Evolutionary conservation across 2,329 filamentous ascomycete species (phyloP), one percentile per base, ranked within the genome.

Genomic region (Elsinoe necatrix): DNA sequence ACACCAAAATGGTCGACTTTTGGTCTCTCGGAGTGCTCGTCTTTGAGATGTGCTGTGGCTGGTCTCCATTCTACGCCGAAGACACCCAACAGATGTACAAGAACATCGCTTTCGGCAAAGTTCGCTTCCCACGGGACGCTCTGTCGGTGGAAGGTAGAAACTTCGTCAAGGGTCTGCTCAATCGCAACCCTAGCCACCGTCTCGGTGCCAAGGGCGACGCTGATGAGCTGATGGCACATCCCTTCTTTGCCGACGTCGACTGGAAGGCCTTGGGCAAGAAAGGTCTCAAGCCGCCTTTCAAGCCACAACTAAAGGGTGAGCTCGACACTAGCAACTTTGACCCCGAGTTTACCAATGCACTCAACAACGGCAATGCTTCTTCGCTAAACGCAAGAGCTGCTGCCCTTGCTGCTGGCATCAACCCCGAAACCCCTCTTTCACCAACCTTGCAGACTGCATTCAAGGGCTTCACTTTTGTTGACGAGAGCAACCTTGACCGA

Each of bases 11-110:
- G 93, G 93, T 98, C 5, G 93, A 98, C 71, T 98, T 97, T 71
- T 98, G 93, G 93, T 98, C 93, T 1, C 79, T 98, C 11, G 93
- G 93, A 57, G 93, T 98, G 48, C 78, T 98, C 56, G 93, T 98
- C 1, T 98, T 98, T 66, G 93, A 98, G 72, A 98, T 98, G 93
- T 98, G 93, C 76, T 98, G 93, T 66, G 93, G 93, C 31, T 98
- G 93, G 93, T 96, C 90, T 66, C 93, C 93, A 0, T 98, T 98
- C 74, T 98, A 97, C 65, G 93, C 93, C 57, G 93, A 98, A 68
- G 93, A 98, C 68, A 98, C 93, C 0, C 93, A 98, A 72, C 93
- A 98, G 71, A 98, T 98, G 93, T 98, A 98, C 78, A 98, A 98
- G 78, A 98, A 98, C 75, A 98, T 98, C 69, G 93, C 93, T 0